These are phyloP conservation scores for Lodderomyces margitis DNA, from an alignment of 1,139 yeast genomes.

Conservation along the genomic window DNA sequence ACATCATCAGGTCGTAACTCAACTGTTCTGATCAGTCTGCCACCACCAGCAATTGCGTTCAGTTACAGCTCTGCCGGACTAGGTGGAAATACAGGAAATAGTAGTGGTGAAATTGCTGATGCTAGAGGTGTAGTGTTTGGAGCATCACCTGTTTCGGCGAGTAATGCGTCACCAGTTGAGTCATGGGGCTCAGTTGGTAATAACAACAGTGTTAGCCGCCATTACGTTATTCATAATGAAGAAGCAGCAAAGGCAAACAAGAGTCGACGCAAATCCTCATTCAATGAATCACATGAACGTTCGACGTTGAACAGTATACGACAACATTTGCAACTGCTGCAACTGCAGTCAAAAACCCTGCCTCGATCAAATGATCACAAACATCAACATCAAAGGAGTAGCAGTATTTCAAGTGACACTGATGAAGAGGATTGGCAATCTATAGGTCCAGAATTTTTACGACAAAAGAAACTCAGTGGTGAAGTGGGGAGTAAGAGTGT, in stretches of 20 bases:
- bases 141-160: conserved; percentile 3
- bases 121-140: not conserved
- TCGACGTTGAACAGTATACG: conserved; percentile 30
- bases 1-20: conserved; percentile 43
- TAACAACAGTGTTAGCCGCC: not conserved
- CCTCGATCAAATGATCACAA: not conserved
- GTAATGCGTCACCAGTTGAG: conserved; percentile 6
- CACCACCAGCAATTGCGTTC: conserved; percentile 31
- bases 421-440: conserved; percentile 97
- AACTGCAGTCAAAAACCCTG: not conserved
- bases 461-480: conserved; percentile 25
- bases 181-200: not conserved
- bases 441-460: conserved; percentile 69
- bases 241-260: conserved; percentile 17
- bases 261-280: conserved; percentile 40
- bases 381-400: conserved; percentile 7
- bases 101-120: conserved; percentile 6
- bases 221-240: conserved; percentile 7
- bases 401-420: conserved; percentile 39
- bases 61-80: conserved; percentile 2
- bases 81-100: not conserved
- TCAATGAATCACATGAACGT: conserved; percentile 44
- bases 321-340: not conserved
- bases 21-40: conserved; percentile 35
- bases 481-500: not conserved